Evolutionary conservation across 495 filamentous ascomycete species (phyloP).

Genomic region (Chlorociboria aeruginascens): DNA sequence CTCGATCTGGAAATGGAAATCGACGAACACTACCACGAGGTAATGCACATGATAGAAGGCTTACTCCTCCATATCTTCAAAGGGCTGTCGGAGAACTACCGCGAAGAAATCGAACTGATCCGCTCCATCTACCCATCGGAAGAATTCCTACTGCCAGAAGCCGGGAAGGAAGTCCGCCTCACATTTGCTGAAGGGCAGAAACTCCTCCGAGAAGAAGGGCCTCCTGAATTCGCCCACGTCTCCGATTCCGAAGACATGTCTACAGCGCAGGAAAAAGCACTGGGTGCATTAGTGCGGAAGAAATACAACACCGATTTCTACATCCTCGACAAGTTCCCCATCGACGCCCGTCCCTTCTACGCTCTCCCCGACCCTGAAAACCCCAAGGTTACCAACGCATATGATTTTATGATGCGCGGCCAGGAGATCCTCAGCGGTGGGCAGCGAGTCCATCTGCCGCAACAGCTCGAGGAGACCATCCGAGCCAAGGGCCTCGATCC

Average conservation of each 20-base stretch:
- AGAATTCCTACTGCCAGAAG: constrained; percentile 37
- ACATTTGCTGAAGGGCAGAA: constrained; percentile 78
- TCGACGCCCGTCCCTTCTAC: constrained; percentile 77
- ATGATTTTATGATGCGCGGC: constrained; percentile 90
- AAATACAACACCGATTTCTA: constrained; percentile 90
- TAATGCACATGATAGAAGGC: constrained; percentile 64
- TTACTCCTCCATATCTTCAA: constrained; percentile 85
- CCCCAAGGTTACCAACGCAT: constrained; percentile 64
- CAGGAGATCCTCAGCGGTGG: constrained; percentile 84
- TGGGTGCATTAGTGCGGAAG: constrained; percentile 71
- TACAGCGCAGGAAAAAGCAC: constrained; percentile 79
- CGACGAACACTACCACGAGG: constrained; percentile 78
- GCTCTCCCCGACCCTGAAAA: constrained; percentile 65
- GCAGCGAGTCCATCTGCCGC: constrained; percentile 70
- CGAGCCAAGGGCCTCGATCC: constrained; percentile 63
- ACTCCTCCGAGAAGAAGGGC: constrained; percentile 69
- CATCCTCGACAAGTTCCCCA: constrained; percentile 84
- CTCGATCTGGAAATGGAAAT: constrained; percentile 98
- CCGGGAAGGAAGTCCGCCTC: constrained; percentile 68
- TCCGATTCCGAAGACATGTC: constrained; percentile 67
- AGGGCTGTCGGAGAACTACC: constrained; percentile 54
- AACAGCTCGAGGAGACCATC: constrained; percentile 57
- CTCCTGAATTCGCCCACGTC: constrained; percentile 53
- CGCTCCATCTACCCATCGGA: constrained; percentile 47
- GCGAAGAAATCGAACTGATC: constrained; percentile 59